Percentiles rank a stretch among this genome's conserved stretches.
Evolutionary conservation across 768 basidiomycete genomes (phyloP).

Genomic region (Rhizopogon roseolus): DNA sequence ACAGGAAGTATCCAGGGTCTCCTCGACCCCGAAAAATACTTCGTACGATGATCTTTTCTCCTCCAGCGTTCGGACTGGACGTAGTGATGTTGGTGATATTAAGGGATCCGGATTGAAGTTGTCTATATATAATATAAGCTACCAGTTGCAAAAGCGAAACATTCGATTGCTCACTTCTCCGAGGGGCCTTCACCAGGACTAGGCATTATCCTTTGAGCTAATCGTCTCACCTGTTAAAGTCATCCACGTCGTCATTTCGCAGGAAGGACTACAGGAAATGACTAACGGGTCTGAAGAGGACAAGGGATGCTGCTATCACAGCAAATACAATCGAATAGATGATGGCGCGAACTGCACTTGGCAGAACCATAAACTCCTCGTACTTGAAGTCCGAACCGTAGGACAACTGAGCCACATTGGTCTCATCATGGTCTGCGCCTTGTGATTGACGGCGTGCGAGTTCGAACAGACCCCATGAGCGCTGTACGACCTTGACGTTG

Average conservation of each 20-base stretch:
- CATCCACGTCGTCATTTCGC: not conserved
- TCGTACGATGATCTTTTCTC: slow-evolving; percentile 42
- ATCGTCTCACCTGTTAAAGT: slow-evolving; percentile 45
- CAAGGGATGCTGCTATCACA: slow-evolving; percentile 19
- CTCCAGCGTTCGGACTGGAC: slow-evolving; percentile 40
- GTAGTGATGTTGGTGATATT: slow-evolving; percentile 67
- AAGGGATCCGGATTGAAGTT: slow-evolving; percentile 56
- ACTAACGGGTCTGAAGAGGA: slow-evolving; percentile 34
- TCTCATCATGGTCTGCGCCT: slow-evolving; percentile 11
- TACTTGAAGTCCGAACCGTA: slow-evolving; percentile 79
- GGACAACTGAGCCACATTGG: slow-evolving; percentile 13
- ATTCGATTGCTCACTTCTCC: slow-evolving; percentile 45
- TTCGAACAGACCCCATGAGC: slow-evolving; percentile 51
- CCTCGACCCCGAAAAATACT: slow-evolving; percentile 61
- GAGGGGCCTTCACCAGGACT: slow-evolving; percentile 60
- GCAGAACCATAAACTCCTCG: slow-evolving; percentile 57
- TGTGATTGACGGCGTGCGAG: slow-evolving; percentile 17
- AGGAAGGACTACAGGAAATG: not conserved
- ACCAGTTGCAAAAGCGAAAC: not conserved
- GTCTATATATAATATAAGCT: slow-evolving; percentile 27
- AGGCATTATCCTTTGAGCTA: slow-evolving; percentile 46
- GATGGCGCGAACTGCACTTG: slow-evolving; percentile 35
- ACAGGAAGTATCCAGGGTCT: slow-evolving; percentile 71
- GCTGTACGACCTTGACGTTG: slow-evolving; percentile 49
- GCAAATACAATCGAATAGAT: slow-evolving; percentile 31